These are phyloP conservation scores for Candida sanyaensis DNA, from an alignment of 1,139 yeast species.

Conservation along the genomic window DNA sequence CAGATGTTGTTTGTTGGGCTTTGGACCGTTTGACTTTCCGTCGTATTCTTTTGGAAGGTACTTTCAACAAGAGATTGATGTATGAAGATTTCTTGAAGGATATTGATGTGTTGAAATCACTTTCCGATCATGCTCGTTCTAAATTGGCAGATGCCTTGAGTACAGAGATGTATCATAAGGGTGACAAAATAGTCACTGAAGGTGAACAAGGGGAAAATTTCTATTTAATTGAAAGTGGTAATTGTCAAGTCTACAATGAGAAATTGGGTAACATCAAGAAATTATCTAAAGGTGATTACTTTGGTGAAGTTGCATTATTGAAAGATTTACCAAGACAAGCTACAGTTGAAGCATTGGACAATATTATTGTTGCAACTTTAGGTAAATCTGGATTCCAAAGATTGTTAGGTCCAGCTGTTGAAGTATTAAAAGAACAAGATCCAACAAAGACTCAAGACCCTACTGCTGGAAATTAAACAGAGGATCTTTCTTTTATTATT, in stretches of 20 bases:
- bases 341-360: constrained; percentile 76
- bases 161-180: constrained; percentile 71
- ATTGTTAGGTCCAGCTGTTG: constrained; percentile 88
- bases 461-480: constrained; percentile 6
- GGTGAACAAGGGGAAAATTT: constrained; percentile 94
- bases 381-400: constrained; percentile 94
- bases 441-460: constrained; percentile 49
- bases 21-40: constrained; percentile 92
- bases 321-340: constrained; percentile 95
- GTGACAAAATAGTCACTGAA: constrained; percentile 76
- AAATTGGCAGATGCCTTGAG: constrained; percentile 93
- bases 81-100: constrained; percentile 88
- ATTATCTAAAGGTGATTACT: constrained; percentile 83
- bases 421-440: constrained; percentile 75
- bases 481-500: constrained; percentile 1
- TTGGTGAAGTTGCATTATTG: constrained; percentile 92
- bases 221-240: constrained; percentile 86
- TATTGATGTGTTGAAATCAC: constrained; percentile 73
- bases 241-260: constrained; percentile 68
- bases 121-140: constrained; percentile 82
- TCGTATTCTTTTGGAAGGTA: constrained; percentile 84
- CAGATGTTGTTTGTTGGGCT: constrained; percentile 77
- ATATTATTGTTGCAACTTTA: constrained; percentile 83
- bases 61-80: constrained; percentile 85
- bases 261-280: constrained; percentile 61